Percentiles rank a stretch among this genome's conserved stretches.
phyloP scores from a whole-genome alignment of 2,329 filamentous ascomycete species.

The Botrytis tulipae region DNA sequence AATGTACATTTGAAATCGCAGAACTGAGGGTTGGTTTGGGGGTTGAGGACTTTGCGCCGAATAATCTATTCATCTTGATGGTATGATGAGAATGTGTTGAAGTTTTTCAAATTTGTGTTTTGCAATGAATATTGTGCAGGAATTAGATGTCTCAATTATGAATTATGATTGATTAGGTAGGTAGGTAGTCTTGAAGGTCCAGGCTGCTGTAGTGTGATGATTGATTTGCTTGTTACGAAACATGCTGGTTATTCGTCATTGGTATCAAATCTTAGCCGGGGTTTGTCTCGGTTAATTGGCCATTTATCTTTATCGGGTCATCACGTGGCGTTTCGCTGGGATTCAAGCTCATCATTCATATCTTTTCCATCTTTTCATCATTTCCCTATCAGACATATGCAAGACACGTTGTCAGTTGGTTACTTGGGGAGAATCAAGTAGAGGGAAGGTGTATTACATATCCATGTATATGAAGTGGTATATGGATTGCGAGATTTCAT shows the following conservation, averaged over 20 bases:
- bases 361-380: background rate
- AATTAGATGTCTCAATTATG: background rate
- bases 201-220: background rate
- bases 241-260: background rate
- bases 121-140: background rate
- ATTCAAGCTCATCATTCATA: background rate
- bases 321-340: background rate
- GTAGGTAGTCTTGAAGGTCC: background rate
- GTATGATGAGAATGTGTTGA: background rate
- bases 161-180: background rate
- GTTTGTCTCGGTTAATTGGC: background rate
- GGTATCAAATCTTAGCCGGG: background rate
- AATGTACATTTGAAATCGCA: slow-evolving; percentile 74
- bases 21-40: slow-evolving; percentile 86
- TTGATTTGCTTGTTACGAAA: background rate
- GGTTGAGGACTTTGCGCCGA: slow-evolving; percentile 80
- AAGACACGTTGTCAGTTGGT: background rate
- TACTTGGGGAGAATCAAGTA: background rate
- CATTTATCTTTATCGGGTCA: background rate
- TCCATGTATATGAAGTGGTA: background rate
- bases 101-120: background rate
- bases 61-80: slow-evolving; percentile 82
- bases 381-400: background rate
- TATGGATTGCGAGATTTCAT: background rate
- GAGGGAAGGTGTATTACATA: background rate